A percentile compares a stretch with the other conserved stretches of the same genome.
phyloP scores from a whole-genome alignment of 352 stramenopile genomes.

The Pseudoperonospora humuli region DNA sequence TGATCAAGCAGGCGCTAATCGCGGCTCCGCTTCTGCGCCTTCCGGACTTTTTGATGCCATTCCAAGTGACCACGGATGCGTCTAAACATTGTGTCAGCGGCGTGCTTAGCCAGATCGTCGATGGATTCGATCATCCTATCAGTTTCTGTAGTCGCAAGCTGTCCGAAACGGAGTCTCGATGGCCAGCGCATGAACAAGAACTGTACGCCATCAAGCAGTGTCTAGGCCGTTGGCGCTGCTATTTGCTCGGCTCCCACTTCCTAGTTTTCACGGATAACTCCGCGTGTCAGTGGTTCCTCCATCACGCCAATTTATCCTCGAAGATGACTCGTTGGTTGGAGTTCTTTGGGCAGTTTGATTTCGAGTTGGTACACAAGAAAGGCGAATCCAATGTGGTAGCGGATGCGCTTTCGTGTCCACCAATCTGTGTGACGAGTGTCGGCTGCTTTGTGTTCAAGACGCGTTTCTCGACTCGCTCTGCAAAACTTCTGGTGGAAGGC shows the following conservation, averaged over 20 bases:
- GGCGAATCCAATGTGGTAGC: too few species aligned
- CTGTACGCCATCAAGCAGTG: slow-evolving; percentile 7
- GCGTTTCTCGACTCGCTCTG: too few species aligned
- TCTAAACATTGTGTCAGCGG: slow-evolving; percentile 10
- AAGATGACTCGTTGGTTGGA: too few species aligned
- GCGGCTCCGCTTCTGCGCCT: slow-evolving; percentile 18
- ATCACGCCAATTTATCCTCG: too few species aligned
- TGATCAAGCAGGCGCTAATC: slow-evolving; percentile 21
- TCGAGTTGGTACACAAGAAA: too few species aligned
- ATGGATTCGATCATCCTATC: neutral
- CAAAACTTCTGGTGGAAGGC: too few species aligned
- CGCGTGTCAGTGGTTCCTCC: too few species aligned
- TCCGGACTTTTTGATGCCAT: slow-evolving; percentile 14
- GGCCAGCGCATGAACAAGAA: slow-evolving; percentile 5
- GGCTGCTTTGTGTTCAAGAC: too few species aligned
- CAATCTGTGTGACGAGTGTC: too few species aligned
- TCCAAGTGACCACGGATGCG: slow-evolving; percentile 27
- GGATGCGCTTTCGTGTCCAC: too few species aligned
- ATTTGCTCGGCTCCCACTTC: slow-evolving; percentile 3
- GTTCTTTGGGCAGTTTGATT: too few species aligned
- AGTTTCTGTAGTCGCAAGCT: slow-evolving; percentile 3
- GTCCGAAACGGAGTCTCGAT: slow-evolving; percentile 1
- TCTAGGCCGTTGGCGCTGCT: slow-evolving; percentile 1
- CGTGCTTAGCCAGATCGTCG: neutral
- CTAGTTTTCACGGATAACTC: slow-evolving; percentile 8